Percentiles rank a stretch among this genome's conserved stretches.
Conservation (phyloP, 257 asterid species). For the Solanum chmielewskii region DNA sequence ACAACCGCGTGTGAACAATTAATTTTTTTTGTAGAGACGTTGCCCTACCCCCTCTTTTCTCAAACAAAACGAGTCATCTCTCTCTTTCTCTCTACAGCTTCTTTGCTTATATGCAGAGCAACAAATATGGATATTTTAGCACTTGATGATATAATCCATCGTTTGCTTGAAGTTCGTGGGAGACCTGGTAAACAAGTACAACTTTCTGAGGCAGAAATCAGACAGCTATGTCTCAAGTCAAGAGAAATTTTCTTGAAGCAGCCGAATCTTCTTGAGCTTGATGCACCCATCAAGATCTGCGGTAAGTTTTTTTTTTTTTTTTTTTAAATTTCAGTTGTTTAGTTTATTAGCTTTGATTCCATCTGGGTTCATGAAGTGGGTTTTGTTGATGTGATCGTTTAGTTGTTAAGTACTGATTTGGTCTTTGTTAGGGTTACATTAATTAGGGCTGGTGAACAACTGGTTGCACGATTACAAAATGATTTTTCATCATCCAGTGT, state of each 20-base stretch:
- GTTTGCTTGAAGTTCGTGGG: conserved; percentile 58
- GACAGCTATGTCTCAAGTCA: conserved; percentile 42
- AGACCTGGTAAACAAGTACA: conserved; percentile 60
- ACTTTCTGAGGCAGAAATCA: conserved; percentile 59
- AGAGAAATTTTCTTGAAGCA: conserved; percentile 44
- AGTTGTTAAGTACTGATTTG: too few species aligned
- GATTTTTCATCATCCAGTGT: too few species aligned
- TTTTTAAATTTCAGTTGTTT: too few species aligned
- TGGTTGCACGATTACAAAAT: too few species aligned
- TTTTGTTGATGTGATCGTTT: neutral
- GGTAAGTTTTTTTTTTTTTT: conserved; percentile 12
- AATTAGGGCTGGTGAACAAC: too few species aligned
- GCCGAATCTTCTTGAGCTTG: conserved; percentile 71
- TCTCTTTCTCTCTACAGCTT: neutral
- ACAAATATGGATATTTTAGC: conserved; percentile 32
- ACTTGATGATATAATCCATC: conserved; percentile 41
- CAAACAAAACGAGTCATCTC: neutral
- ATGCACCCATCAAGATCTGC: conserved; percentile 65
- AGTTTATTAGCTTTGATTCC: neutral
- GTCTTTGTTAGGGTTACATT: too few species aligned
- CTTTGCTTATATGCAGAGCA: neutral
- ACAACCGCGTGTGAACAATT: too few species aligned
- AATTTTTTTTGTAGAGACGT: too few species aligned
- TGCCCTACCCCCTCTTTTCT: neutral
- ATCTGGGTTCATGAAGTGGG: neutral